These are phyloP conservation scores for Eutrema japonicum DNA, from an alignment of 345 rosid species.

Conservation along the genomic window DNA sequence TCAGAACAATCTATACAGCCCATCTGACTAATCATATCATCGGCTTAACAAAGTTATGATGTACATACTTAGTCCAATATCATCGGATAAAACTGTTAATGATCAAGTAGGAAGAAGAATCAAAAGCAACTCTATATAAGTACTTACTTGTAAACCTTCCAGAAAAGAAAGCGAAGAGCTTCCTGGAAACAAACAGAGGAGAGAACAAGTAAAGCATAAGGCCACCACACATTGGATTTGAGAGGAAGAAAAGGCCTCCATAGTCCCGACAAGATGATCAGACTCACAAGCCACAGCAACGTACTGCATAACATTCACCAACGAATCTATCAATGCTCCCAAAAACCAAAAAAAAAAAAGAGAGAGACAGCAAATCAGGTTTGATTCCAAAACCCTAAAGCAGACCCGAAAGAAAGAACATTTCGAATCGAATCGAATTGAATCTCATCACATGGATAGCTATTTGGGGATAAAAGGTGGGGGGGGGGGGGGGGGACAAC, in stretches of 20 bases:
- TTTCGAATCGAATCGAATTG: constrained; percentile 1
- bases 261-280: constrained; percentile 76
- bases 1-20: constrained; percentile 16
- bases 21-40: not conserved
- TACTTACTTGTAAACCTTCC: constrained; percentile 81
- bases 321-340: constrained; percentile 26
- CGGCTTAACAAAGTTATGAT: not conserved
- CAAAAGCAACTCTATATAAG: not conserved
- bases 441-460: not conserved
- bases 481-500: not conserved
- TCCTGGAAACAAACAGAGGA: constrained; percentile 86
- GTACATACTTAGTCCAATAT: not conserved
- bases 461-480: no score
- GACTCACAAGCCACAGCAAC: constrained; percentile 88
- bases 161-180: constrained; percentile 85
- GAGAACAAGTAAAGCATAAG: constrained; percentile 72
- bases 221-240: constrained; percentile 75
- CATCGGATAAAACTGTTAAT: not conserved
- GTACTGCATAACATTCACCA: constrained; percentile 55
- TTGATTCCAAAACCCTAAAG: constrained; percentile 10
- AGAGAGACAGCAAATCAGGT: not conserved
- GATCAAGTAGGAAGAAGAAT: constrained; percentile 3
- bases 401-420: not conserved
- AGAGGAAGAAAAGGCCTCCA: constrained; percentile 97
- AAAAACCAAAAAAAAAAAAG: no score